Evolutionary conservation across 345 rosid genomes (phyloP), one percentile per base, ranked within the genome.

Genomic region (Erodium maritimum): DNA sequence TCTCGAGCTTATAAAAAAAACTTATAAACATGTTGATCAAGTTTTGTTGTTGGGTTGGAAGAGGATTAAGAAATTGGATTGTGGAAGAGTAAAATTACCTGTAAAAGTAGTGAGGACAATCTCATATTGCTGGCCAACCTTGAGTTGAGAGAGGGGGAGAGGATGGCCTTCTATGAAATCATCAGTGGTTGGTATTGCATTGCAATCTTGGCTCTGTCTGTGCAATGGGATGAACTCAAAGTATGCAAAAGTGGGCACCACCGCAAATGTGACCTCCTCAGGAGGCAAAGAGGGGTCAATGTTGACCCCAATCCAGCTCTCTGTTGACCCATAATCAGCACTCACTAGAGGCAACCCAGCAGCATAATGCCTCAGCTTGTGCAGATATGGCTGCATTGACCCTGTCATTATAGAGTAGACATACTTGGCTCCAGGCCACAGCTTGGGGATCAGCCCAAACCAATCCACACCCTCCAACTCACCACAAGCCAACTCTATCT

Each of bases 281-380:
- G 96, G 89, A 0, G 83, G 81, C 67, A 74, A 70, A 59, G 53
- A 66, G 19, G 96, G 95, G 71, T 84, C 95, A 65, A 88, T 73
- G 61, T 91, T 91, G 54, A 79, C 96, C 24, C 98, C 98, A 5
- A 91, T 91, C 96, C 98, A 91, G 58, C 98, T 81, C 80, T 91
- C 98, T 0, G 95, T 88, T 2, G 98, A 82, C 5, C 98, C 98
- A 48, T 91, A 91, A 58, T 91, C 98, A 23, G 86, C 98, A 60
- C 93, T 79, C 29, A 86, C 87, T 48, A 91, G 65, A 37, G 96
- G 85, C 72, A 91, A 69, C n/a, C 61, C 77, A 0, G 86, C 82
- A 13, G 78, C 78, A 23, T 91, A 88, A 64, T 84, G 89, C 72
- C 87, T 84, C n/a, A 91, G 60, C 66, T 76, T 88, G 34, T 70